phyloP scores from a whole-genome alignment of 2,329 filamentous ascomycete genomes.

The Colletotrichum lindemuthianum region DNA sequence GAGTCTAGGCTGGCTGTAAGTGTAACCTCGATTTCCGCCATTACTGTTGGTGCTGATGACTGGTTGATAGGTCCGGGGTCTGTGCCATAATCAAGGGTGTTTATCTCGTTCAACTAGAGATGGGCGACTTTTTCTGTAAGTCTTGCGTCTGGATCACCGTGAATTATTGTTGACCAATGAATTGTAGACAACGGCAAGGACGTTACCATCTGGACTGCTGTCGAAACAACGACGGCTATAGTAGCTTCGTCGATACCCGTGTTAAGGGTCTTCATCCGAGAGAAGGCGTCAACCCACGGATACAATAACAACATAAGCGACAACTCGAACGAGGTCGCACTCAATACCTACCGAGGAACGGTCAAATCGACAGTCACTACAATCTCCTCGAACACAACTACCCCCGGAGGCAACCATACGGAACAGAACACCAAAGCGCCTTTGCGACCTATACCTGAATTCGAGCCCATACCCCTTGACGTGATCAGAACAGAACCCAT shows the following conservation, averaged over 20 bases:
- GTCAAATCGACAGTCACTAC: background rate
- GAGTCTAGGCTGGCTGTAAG: conserved; percentile 40
- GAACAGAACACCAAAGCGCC: background rate
- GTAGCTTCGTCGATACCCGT: conserved; percentile 46
- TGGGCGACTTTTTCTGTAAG: conserved; percentile 24
- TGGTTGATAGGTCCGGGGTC: conserved; percentile 2
- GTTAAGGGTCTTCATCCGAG: conserved; percentile 42
- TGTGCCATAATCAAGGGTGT: conserved; percentile 26
- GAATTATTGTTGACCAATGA: background rate
- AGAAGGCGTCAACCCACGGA: conserved; percentile 28
- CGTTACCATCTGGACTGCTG: conserved; percentile 43
- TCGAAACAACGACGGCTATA: conserved; percentile 42
- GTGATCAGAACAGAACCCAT: background rate
- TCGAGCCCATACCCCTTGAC: background rate
- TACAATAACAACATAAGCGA: conserved; percentile 11
- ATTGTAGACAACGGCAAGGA: conserved; percentile 34
- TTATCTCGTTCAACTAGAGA: conserved; percentile 26
- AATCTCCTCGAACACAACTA: background rate
- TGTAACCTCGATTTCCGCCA: background rate
- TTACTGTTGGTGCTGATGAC: background rate
- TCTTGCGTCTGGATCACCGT: background rate
- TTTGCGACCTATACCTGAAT: no score
- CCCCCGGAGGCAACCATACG: background rate
- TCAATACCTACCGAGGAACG: conserved; percentile 18
- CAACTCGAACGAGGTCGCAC: conserved; percentile 6